Conservation (phyloP, 179 eudicot species). For the Spinacia oleracea region DNA sequence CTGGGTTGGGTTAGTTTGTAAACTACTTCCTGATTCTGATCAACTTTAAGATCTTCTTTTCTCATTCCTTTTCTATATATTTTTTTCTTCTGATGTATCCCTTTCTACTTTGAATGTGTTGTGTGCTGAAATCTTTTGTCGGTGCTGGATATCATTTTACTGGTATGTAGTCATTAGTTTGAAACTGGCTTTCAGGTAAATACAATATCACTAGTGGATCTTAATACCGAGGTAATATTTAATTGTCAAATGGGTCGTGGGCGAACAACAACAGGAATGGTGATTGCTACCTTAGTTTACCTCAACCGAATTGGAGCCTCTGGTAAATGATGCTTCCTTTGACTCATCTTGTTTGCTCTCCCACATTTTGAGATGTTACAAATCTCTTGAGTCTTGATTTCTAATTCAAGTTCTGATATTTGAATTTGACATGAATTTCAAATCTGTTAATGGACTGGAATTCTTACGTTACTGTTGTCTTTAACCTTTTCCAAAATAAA, state of each 20-base stretch:
- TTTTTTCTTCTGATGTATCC: not conserved
- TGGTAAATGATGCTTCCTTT: conserved; percentile 47
- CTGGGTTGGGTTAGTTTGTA: not conserved
- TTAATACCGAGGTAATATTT: conserved; percentile 71
- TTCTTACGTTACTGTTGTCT: not conserved
- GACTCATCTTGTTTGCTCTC: conserved; percentile 22
- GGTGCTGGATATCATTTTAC: conserved; percentile 16
- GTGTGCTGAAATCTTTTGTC: conserved; percentile 11
- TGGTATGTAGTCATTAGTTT: conserved; percentile 20
- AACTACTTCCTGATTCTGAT: not conserved
- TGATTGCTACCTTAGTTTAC: conserved; percentile 92
- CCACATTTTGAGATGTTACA: not conserved
- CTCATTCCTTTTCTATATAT: not conserved
- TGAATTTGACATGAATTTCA: not conserved
- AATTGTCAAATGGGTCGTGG: conserved; percentile 99
- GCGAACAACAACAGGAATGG: conserved; percentile 98
- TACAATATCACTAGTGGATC: conserved; percentile 64
- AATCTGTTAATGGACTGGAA: not conserved
- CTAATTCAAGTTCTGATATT: not conserved
- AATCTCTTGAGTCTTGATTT: conserved; percentile 4
- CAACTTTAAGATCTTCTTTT: not conserved
- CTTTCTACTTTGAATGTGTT: not conserved
- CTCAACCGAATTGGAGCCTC: conserved; percentile 83
- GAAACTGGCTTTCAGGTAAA: conserved; percentile 53
- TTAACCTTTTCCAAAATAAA: not conserved